phyloP scores from a whole-genome alignment of 805 yeast genomes.

The Debaryomyces prosopidis region DNA sequence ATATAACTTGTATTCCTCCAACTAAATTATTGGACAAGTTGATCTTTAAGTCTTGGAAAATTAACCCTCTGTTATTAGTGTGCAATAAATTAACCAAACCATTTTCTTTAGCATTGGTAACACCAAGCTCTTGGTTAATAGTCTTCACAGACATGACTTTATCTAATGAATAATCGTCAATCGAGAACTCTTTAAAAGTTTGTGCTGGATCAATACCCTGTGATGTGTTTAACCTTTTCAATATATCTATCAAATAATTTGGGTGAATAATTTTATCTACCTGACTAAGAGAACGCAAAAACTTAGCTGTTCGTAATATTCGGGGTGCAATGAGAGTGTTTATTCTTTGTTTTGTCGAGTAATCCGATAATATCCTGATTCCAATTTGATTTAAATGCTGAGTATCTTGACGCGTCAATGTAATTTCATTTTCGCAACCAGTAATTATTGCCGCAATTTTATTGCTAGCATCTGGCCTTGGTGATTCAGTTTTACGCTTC shows the following conservation, averaged over 20 bases:
- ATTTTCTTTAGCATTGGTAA: constrained; percentile 12
- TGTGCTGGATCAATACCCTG: constrained; percentile 11
- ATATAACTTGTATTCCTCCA: constrained; percentile 59
- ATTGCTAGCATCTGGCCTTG: constrained; percentile 25
- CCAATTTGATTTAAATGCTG: constrained; percentile 53
- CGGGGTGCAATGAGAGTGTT: constrained; percentile 75
- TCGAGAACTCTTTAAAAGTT: constrained; percentile 19
- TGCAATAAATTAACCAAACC: constrained; percentile 17
- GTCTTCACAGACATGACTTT: constrained; percentile 30
- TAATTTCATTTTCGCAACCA: constrained; percentile 56
- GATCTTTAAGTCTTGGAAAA: constrained; percentile 52
- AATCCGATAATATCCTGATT: constrained; percentile 49
- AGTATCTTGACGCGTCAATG: constrained; percentile 43
- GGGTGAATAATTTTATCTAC: constrained; percentile 59
- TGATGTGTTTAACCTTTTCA: constrained; percentile 18
- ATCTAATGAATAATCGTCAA: constrained; percentile 35
- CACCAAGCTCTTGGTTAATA: constrained; percentile 30
- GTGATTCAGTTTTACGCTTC: constrained; percentile 10
- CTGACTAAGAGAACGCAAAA: constrained; percentile 65
- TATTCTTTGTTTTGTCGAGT: constrained; percentile 35
- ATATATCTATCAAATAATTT: constrained; percentile 47
- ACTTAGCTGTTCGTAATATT: constrained; percentile 84
- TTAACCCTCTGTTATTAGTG: constrained; percentile 21
- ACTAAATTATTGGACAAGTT: constrained; percentile 58
- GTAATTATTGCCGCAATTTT: constrained; percentile 56